Percentiles rank a stretch among this genome's conserved stretches.
Conservation (phyloP, 129 eudicot species). For the Centaurea solstitialis region DNA sequence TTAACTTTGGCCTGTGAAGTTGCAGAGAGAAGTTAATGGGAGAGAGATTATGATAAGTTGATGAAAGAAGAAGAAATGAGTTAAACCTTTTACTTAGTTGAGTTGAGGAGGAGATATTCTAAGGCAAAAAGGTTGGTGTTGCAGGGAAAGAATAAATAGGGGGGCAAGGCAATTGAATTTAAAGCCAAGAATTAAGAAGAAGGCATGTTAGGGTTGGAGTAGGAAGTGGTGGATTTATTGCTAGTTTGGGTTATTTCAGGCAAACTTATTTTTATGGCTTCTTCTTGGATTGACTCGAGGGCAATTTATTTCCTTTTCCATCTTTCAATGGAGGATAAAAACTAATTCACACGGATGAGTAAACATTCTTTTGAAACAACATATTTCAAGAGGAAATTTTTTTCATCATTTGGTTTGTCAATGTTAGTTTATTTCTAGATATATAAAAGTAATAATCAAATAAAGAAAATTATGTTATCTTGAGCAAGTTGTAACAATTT, state of each 20-base stretch:
- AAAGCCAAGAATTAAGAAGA: conserved; percentile 21
- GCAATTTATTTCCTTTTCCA: conserved; percentile 40
- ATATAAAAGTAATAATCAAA: too few species aligned
- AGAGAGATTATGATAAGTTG: conserved; percentile 25
- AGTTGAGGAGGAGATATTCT: conserved; percentile 26
- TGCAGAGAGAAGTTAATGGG: conserved; percentile 19
- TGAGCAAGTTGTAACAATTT: background rate
- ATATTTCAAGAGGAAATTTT: background rate
- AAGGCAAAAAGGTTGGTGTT: conserved; percentile 43
- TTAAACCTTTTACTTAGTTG: conserved; percentile 6
- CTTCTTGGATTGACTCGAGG: conserved; percentile 43
- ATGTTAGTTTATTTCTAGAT: background rate
- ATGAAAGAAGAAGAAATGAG: conserved; percentile 23
- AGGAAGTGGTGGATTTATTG: conserved; percentile 34
- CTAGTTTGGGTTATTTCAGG: conserved; percentile 33
- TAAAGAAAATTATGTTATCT: background rate
- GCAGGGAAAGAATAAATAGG: conserved; percentile 41
- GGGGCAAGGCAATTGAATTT: conserved; percentile 17
- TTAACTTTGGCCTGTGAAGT: conserved; percentile 11
- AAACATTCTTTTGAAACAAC: conserved; percentile 19
- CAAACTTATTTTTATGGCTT: conserved; percentile 43
- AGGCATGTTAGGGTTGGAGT: conserved; percentile 40
- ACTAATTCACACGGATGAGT: conserved; percentile 31
- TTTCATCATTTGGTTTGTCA: background rate
- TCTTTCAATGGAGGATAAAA: conserved; percentile 38